phyloP scores from a whole-genome alignment of 2,329 filamentous ascomycete species.

The Diaporthe ilicicola region DNA sequence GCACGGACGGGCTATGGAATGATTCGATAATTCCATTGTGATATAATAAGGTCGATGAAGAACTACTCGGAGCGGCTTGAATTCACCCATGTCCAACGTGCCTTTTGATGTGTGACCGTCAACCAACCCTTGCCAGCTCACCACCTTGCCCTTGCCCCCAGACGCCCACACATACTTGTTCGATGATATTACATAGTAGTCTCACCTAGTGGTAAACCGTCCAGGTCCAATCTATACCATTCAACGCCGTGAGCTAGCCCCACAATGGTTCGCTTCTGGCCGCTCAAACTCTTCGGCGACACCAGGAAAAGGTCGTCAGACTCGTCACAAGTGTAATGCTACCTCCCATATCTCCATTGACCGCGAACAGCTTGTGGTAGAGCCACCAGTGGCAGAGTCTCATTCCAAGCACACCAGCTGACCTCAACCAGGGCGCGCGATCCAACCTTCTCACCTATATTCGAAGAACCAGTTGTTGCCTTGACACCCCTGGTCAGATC shows the following conservation, averaged over 20 bases:
- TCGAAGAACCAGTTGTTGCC: constrained; percentile 1
- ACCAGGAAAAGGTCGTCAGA: constrained; percentile 1
- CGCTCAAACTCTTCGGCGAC: neutral
- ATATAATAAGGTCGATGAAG: constrained; percentile 13
- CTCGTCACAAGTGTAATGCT: constrained; percentile 8
- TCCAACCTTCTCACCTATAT: constrained; percentile 17
- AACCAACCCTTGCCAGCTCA: constrained; percentile 8
- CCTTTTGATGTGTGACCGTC: neutral
- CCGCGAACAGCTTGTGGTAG: neutral
- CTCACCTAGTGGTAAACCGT: neutral
- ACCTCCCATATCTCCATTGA: neutral
- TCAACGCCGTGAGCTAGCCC: neutral
- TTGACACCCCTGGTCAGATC: neutral
- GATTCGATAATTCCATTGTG: constrained; percentile 9
- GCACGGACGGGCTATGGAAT: constrained; percentile 6
- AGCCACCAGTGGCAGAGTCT: neutral
- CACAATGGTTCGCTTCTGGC: constrained; percentile 13
- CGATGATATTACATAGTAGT: neutral
- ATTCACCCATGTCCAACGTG: neutral
- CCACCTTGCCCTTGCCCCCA: neutral
- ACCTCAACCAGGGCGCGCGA: neutral
- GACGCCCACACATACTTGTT: neutral
- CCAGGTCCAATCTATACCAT: neutral
- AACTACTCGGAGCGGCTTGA: neutral
- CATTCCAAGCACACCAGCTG: neutral